Percentiles rank a stretch among this genome's conserved stretches.
Conservation (phyloP, 176 grass and related monocot species). For the Triticum turgidum region DNA sequence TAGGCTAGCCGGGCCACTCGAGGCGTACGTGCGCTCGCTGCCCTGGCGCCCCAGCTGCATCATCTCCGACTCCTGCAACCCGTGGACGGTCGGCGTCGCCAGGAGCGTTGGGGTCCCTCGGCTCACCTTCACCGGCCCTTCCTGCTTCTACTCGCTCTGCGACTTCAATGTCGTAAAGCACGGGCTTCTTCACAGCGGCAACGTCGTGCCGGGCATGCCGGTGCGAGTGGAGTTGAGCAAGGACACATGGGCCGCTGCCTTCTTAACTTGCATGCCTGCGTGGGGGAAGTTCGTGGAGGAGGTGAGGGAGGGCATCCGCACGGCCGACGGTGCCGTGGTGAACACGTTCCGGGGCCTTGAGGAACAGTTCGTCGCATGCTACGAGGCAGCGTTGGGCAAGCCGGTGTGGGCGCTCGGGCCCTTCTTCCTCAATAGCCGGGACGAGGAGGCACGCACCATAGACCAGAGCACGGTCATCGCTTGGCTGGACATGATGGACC, state of each 20-base stretch:
- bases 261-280: background rate
- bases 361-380: constrained; percentile 35
- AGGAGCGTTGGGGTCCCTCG: constrained; percentile 20
- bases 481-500: constrained; percentile 43
- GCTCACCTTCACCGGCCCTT: constrained; percentile 43
- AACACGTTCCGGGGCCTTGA: constrained; percentile 60
- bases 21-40: constrained; percentile 18
- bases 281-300: background rate
- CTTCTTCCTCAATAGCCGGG: constrained; percentile 31
- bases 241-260: background rate
- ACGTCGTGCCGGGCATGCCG: constrained; percentile 40
- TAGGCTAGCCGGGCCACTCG: constrained; percentile 31
- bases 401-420: constrained; percentile 55
- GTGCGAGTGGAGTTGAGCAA: constrained; percentile 33
- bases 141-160: constrained; percentile 37
- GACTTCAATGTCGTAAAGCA: background rate
- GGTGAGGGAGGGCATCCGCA: constrained; percentile 9
- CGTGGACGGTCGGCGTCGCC: constrained; percentile 37
- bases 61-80: constrained; percentile 46
- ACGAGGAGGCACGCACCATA: background rate
- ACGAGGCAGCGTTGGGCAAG: constrained; percentile 37
- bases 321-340: constrained; percentile 37
- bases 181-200: background rate
- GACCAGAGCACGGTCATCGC: background rate
- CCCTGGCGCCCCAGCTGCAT: constrained; percentile 28